A percentile compares a stretch with the other conserved stretches of the same genome.
Conservation (phyloP, 192 early-diverging fungal genomes). For the Backusella australiensis region DNA sequence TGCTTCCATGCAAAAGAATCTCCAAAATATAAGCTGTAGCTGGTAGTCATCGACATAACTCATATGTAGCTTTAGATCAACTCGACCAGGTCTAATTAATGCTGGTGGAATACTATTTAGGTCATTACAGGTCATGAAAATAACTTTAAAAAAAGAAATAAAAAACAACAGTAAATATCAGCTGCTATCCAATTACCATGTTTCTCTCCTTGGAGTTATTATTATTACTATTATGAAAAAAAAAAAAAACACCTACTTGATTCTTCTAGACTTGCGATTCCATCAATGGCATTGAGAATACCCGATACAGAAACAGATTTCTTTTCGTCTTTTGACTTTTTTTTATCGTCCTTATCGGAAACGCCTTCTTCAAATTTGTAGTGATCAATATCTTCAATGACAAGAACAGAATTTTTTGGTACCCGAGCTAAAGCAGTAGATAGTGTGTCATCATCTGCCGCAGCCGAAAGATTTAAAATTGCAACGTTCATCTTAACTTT, state of each 20-base stretch:
- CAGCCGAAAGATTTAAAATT: slow-evolving; percentile 44
- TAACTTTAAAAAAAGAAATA: slow-evolving; percentile 26
- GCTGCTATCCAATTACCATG: background rate
- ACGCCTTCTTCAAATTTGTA: slow-evolving; percentile 23
- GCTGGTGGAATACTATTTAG: slow-evolving; percentile 46
- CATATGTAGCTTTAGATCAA: slow-evolving; percentile 48
- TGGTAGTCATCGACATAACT: slow-evolving; percentile 45
- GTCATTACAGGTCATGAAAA: slow-evolving; percentile 52
- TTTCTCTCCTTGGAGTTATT: background rate
- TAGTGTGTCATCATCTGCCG: slow-evolving; percentile 41
- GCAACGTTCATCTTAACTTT: slow-evolving; percentile 48
- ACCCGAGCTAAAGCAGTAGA: slow-evolving; percentile 37
- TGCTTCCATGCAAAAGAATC: slow-evolving; percentile 13
- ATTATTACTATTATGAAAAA: background rate
- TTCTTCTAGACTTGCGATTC: slow-evolving; percentile 50
- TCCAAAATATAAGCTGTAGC: slow-evolving; percentile 38
- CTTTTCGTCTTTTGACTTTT: slow-evolving; percentile 21
- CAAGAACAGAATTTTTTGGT: slow-evolving; percentile 45
- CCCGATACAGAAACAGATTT: slow-evolving; percentile 40
- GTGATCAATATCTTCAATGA: slow-evolving; percentile 53
- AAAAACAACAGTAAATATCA: background rate
- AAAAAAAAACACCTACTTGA: slow-evolving; percentile 19
- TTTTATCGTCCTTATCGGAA: background rate
- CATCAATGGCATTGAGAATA: slow-evolving; percentile 50
- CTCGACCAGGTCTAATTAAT: slow-evolving; percentile 50